A percentile compares a stretch with the other conserved stretches of the same genome.
Evolutionary conservation across 371 early-diverging fungal species (phyloP).

Genomic region (Lichtheimia ornata): DNA sequence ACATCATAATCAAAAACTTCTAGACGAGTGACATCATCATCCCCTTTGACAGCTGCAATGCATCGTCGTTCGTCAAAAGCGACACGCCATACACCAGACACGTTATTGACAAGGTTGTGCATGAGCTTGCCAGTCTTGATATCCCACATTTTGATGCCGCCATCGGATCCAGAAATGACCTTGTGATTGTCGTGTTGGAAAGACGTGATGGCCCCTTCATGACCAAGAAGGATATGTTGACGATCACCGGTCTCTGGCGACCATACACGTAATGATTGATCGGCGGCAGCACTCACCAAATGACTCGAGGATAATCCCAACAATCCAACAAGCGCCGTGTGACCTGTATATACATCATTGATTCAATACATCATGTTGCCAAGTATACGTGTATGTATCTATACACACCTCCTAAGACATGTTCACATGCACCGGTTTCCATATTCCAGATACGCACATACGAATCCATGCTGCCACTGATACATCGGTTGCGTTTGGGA

Average conservation of each 20-base stretch:
- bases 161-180: constrained; percentile 92
- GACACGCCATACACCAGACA: constrained; percentile 94
- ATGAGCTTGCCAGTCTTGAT: constrained; percentile 75
- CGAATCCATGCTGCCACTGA: constrained; percentile 95
- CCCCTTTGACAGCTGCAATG: constrained; percentile 42
- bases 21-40: constrained; percentile 10
- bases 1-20: constrained; percentile 14
- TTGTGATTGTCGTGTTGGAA: constrained; percentile 91
- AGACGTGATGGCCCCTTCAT: constrained; percentile 91
- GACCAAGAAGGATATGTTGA: constrained; percentile 64
- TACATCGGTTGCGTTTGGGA: constrained; percentile 72
- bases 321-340: constrained; percentile 91
- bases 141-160: constrained; percentile 95
- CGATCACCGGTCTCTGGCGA: constrained; percentile 74
- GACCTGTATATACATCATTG: constrained; percentile 52
- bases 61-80: constrained; percentile 84
- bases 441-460: constrained; percentile 91
- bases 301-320: constrained; percentile 81
- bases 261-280: constrained; percentile 95
- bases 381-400: no score
- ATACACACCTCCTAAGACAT: no score
- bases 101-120: constrained; percentile 73
- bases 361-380: no score
- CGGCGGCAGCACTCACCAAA: constrained; percentile 94
- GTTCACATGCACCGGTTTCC: constrained; percentile 60